Percentiles rank a stretch among this genome's conserved stretches.
These are phyloP conservation scores for Beauveria sp. DNA, from an alignment of 2,329 filamentous ascomycete species.

Conservation along the genomic window DNA sequence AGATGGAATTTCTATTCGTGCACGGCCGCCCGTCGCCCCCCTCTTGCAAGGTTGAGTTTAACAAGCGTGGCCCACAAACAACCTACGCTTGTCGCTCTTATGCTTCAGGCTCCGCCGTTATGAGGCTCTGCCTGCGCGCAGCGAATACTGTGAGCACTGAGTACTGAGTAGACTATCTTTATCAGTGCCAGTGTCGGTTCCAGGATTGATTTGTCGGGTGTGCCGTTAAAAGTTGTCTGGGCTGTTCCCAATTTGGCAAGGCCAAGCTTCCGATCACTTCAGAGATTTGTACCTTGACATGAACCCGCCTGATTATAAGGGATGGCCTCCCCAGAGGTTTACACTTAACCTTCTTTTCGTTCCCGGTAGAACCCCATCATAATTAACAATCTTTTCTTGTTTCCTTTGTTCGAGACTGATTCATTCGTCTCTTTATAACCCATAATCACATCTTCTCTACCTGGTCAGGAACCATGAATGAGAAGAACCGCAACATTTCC, in stretches of 20 bases:
- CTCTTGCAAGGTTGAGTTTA: background rate
- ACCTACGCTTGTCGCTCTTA: background rate
- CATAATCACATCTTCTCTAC: background rate
- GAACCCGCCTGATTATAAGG: background rate
- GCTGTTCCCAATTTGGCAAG: background rate
- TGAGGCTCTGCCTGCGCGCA: background rate
- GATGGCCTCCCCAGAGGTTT: background rate
- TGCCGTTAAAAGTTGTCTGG: background rate
- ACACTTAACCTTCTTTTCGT: background rate
- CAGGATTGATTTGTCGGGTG: background rate
- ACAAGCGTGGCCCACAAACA: background rate
- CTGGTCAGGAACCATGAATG: slow-evolving; percentile 3
- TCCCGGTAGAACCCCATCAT: background rate
- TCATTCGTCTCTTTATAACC: background rate
- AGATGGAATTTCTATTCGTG: background rate
- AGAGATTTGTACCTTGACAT: background rate
- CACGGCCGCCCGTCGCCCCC: background rate
- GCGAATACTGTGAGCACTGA: background rate
- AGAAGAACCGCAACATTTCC: background rate
- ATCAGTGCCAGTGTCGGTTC: background rate
- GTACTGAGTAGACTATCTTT: background rate
- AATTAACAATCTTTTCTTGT: background rate
- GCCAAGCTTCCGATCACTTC: background rate
- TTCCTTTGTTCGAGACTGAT: background rate
- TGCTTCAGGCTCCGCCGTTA: background rate